A percentile compares a stretch with the other conserved stretches of the same genome.
Conservation (phyloP, 106 monocot species). For the Xerophyta viscosa region DNA sequence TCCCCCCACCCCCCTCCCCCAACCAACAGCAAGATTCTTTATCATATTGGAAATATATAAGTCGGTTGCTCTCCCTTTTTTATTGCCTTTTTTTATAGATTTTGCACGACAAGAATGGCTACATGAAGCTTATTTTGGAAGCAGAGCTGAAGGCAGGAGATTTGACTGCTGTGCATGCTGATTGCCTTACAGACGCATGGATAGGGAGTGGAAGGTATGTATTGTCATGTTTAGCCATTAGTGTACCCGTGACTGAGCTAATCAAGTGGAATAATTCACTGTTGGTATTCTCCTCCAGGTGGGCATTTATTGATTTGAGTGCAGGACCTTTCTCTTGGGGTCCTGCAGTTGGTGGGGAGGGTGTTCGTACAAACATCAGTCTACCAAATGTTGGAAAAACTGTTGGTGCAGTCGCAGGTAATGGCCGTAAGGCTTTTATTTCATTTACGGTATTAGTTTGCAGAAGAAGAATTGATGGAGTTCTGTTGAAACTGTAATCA, state of each 20-base stretch:
- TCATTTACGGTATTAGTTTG: too few species aligned
- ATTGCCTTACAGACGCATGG: constrained; percentile 94
- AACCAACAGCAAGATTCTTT: too few species aligned
- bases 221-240: background rate
- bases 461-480: too few species aligned
- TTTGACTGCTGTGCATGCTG: constrained; percentile 58
- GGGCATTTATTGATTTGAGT: constrained; percentile 96
- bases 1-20: too few species aligned
- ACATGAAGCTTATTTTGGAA: constrained; percentile 35
- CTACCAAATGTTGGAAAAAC: constrained; percentile 85
- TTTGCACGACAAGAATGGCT: constrained; percentile 63
- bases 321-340: constrained; percentile 98
- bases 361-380: constrained; percentile 86
- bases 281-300: constrained; percentile 37
- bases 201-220: constrained; percentile 73
- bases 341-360: constrained; percentile 97
- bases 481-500: too few species aligned
- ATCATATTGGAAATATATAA: too few species aligned
- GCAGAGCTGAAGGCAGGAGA: constrained; percentile 71
- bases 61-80: background rate
- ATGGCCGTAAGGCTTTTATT: too few species aligned
- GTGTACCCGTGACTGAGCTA: too few species aligned
- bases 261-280: constrained; percentile 5
- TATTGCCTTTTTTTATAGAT: constrained; percentile 33
- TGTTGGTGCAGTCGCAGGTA: constrained; percentile 80